These are phyloP conservation scores for Mycena filopes DNA, from an alignment of 768 basidiomycete genomes.

Conservation along the genomic window DNA sequence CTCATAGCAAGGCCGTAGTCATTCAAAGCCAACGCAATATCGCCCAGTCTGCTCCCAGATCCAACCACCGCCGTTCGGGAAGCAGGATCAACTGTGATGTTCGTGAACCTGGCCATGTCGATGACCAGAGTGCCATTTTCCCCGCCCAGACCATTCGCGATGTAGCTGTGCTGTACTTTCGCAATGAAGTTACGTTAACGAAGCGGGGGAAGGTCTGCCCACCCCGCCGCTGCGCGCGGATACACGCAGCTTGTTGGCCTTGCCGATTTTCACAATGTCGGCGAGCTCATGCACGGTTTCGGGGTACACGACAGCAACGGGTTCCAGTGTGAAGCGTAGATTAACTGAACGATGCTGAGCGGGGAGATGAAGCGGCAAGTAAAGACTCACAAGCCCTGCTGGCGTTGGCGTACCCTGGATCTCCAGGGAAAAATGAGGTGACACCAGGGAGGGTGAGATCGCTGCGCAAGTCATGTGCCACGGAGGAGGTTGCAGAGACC, in stretches of 20 bases:
- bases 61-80: slow-evolving; percentile 48
- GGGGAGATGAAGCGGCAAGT: neutral
- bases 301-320: slow-evolving; percentile 37
- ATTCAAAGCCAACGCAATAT: slow-evolving; percentile 50
- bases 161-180: slow-evolving; percentile 52
- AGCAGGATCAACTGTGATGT: slow-evolving; percentile 43
- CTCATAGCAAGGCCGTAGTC: slow-evolving; percentile 49
- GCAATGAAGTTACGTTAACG: neutral
- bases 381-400: slow-evolving; percentile 33
- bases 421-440: slow-evolving; percentile 33
- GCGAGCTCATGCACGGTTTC: slow-evolving; percentile 33
- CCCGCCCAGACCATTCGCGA: slow-evolving; percentile 55
- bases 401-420: slow-evolving; percentile 37
- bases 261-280: slow-evolving; percentile 34
- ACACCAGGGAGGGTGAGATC: slow-evolving; percentile 29
- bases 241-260: slow-evolving; percentile 32
- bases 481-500: neutral
- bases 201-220: neutral
- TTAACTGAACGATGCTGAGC: slow-evolving; percentile 31
- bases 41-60: slow-evolving; percentile 51
- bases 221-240: slow-evolving; percentile 40
- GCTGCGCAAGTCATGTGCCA: slow-evolving; percentile 21
- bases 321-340: slow-evolving; percentile 35
- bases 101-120: slow-evolving; percentile 51
- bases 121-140: slow-evolving; percentile 53